Base-by-base conservation (phyloP, 23 red algal species). In the Gracilaria vermiculophylla region DNA sequence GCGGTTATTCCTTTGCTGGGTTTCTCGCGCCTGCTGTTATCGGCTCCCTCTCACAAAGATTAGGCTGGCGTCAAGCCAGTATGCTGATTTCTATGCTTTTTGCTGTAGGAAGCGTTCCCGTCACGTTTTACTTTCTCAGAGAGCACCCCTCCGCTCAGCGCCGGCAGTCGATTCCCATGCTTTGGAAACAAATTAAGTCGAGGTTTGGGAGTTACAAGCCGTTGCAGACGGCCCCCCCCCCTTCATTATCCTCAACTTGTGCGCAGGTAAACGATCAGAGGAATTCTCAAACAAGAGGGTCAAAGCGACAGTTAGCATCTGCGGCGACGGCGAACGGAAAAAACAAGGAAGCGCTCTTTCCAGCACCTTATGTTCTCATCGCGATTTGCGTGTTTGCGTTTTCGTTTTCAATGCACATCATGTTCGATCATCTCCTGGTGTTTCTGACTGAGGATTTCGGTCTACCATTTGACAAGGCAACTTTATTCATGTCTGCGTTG, bases 361-460 rank as follows among this genome's bases (percentile, higher is more conserved):
- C 80, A 52, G 37, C 36, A 33, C 53, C 85, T n/a, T 89, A 77
- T 89, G 69, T 60, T 16, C 53, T 44, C 24, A 31, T 91, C 61
- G 74, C 64, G 10, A 45, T 67, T 43, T 65, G 72, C 3, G 90
- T 93, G 35, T 60, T 69, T 51, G 48, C 90, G 2, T 85, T 93
- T 42, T 93, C 90, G 20, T 93, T 93, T 33, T 82, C 90, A 1
- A 76, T 93, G 90, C 62, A 93, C 49, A 64, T 93, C 1, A 27
- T 93, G 14, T 85, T 93, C 51, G 90, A 93, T 67, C 90, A 93
- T 39, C 64, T 93, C 29, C 51, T 93, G 13, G 65, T 93, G 0
- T 93, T 93, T 44, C 53, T 93, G 1, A 72, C 43, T 11, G 90
- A 93, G 42, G 90, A 93, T 66, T 86, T 93, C 31, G 81, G 81